phyloP scores from a whole-genome alignment of 2,329 filamentous ascomycete genomes.

The Leptographium radiaticola region DNA sequence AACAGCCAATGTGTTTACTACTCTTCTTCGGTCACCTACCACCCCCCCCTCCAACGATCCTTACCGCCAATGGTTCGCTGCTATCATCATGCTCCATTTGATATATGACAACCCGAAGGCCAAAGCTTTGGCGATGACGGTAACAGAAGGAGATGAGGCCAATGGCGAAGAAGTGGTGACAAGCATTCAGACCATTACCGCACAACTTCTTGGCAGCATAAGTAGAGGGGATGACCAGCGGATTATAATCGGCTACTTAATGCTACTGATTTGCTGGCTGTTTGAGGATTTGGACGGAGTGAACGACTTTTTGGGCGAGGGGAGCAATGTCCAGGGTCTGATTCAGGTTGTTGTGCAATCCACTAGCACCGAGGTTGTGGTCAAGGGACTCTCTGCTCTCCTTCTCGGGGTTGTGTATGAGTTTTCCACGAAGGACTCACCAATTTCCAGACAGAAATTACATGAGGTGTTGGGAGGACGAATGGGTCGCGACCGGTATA shows the following conservation, averaged over 20 bases:
- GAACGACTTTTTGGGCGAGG: constrained; percentile 85
- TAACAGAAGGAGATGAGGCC: constrained; percentile 80
- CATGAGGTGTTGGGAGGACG: constrained; percentile 65
- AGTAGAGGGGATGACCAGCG: constrained; percentile 66
- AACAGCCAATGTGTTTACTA: constrained; percentile 77
- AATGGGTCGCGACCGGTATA: constrained; percentile 76
- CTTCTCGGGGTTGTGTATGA: constrained; percentile 85
- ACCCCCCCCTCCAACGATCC: constrained; percentile 57
- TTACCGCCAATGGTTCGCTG: constrained; percentile 82
- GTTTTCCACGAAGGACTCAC: constrained; percentile 94
- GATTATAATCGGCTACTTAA: constrained; percentile 72
- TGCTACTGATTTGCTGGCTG: constrained; percentile 78
- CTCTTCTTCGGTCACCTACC: constrained; percentile 56
- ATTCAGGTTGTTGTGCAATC: constrained; percentile 59
- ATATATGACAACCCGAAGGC: constrained; percentile 67
- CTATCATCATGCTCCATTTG: constrained; percentile 75
- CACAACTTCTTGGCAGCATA: constrained; percentile 71
- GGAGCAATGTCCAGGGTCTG: constrained; percentile 79
- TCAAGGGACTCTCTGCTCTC: constrained; percentile 73
- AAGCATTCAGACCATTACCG: constrained; percentile 76
- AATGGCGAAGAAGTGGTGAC: constrained; percentile 92
- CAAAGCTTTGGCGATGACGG: constrained; percentile 65
- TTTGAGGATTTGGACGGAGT: constrained; percentile 87
- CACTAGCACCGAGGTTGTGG: constrained; percentile 47
- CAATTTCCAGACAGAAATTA: constrained; percentile 68